phyloP scores from a whole-genome alignment of 2,329 filamentous ascomycete genomes.

The Alternaria gansuensis region DNA sequence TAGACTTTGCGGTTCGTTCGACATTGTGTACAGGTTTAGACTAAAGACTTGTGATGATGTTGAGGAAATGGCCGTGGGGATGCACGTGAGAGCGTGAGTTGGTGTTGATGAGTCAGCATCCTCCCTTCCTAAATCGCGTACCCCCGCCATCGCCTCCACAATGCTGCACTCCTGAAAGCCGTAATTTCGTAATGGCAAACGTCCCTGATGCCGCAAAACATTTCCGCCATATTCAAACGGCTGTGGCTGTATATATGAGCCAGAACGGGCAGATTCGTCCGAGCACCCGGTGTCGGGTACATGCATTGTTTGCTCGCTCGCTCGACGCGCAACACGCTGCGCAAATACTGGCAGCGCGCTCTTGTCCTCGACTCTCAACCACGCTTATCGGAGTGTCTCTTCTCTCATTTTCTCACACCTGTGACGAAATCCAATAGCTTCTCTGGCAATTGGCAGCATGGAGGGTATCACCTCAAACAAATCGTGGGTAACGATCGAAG shows the following conservation, averaged over 20 bases:
- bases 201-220: neutral
- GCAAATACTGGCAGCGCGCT: conserved; percentile 22
- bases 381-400: conserved; percentile 3
- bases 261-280: neutral
- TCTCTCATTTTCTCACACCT: neutral
- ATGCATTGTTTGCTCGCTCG: conserved; percentile 30
- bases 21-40: conserved; percentile 25
- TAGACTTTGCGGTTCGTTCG: conserved; percentile 64
- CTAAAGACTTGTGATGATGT: conserved; percentile 7
- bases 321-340: conserved; percentile 12
- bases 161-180: conserved; percentile 7
- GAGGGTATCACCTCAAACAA: conserved; percentile 17
- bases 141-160: conserved; percentile 27
- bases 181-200: conserved; percentile 1
- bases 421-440: neutral
- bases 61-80: conserved; percentile 13
- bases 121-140: conserved; percentile 26
- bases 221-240: conserved; percentile 5
- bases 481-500: conserved; percentile 30
- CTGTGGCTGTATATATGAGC: neutral
- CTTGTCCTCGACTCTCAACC: conserved; percentile 14
- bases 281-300: conserved; percentile 14
- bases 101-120: conserved; percentile 33
- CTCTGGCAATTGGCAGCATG: neutral
- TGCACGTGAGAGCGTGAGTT: conserved; percentile 38